Evolutionary conservation across 1,284 basidiomycete species (phyloP), one percentile per base, ranked within the genome.

Genomic region (Leccinum variabile): DNA sequence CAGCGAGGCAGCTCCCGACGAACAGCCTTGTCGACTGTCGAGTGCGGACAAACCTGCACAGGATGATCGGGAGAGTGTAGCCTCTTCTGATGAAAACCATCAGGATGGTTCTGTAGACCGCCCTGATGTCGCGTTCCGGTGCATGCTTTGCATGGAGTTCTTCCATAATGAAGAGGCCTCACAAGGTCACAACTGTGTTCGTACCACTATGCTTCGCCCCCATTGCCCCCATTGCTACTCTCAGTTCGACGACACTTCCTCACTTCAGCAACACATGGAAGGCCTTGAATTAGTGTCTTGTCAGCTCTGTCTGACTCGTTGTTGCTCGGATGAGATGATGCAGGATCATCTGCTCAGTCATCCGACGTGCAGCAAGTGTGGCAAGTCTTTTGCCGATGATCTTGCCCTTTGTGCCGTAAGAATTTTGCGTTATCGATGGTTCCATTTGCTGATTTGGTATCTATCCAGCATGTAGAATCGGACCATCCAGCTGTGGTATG

Each of bases 401-500:
- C 44, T 66, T 55, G 28, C 62, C 30, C 67, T 73, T 13, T 70
- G 68, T 11, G 56, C 46, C 44, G 74, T 75, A 60, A 64, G 73
- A 60, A n/a, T 41, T 16, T 56, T 41, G 54, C 30, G 3, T 18
- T 25, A 18, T n/a, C n/a, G 22, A 22, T n/a, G 14, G 44, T 16
- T 9, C 54, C 32, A 8, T 46, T 52, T 5, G 41, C 57, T 65
- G 2, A 63, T 32, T 18, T 54, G 1, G 28, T 35, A 44, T 39
- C 9, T 62, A 1, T 56, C 56, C 50, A 73, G 71, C 71, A 73
- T 5, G 57, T 69, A 32, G 66, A 66, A n/a, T 60, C 57, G 1
- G 65, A 65, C 41, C 71, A 75, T 44, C 68, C 71, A 1, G 65
- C 62, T 16, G 65, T 75, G 13, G 71, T 72, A 46, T 73, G 71